phyloP scores from a whole-genome alignment of 495 filamentous ascomycete species.

The Acidiella bohemica region DNA sequence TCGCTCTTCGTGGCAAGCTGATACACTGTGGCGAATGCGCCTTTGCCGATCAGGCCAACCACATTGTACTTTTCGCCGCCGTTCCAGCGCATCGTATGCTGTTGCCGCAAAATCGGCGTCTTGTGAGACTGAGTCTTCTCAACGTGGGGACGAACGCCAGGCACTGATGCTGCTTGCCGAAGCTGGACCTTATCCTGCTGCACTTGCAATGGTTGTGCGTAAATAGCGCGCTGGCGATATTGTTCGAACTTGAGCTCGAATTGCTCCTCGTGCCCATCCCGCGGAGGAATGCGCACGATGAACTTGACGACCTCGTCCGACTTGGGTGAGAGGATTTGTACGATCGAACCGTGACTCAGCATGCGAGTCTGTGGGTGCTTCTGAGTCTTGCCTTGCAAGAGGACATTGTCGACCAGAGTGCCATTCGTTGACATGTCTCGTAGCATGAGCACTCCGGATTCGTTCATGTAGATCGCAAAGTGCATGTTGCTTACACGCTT shows the following conservation, averaged over 20 bases:
- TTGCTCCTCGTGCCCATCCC: constrained; percentile 43
- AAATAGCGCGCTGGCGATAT: constrained; percentile 31
- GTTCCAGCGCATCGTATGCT: constrained; percentile 51
- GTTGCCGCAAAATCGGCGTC: constrained; percentile 31
- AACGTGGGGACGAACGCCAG: too few relatives aligned
- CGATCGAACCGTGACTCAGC: constrained; percentile 56
- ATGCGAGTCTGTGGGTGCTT: constrained; percentile 38
- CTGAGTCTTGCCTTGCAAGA: constrained; percentile 38
- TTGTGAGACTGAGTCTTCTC: too few relatives aligned
- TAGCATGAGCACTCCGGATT: constrained; percentile 69
- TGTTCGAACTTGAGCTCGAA: constrained; percentile 46
- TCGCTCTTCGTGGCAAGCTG: constrained; percentile 66
- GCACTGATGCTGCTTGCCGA: not conserved
- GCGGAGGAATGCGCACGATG: constrained; percentile 67
- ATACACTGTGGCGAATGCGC: constrained; percentile 87
- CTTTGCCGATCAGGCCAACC: constrained; percentile 67
- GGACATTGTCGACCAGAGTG: constrained; percentile 61
- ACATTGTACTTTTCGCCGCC: constrained; percentile 75
- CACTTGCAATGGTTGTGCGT: constrained; percentile 8
- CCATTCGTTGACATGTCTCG: constrained; percentile 89
- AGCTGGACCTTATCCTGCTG: constrained; percentile 1
- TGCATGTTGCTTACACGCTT: constrained; percentile 73
- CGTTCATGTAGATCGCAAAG: constrained; percentile 79
- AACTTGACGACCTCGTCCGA: constrained; percentile 46
- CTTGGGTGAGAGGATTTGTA: constrained; percentile 47